These are phyloP conservation scores for Ceriops tagal DNA, from an alignment of 345 rosid species.

Conservation along the genomic window DNA sequence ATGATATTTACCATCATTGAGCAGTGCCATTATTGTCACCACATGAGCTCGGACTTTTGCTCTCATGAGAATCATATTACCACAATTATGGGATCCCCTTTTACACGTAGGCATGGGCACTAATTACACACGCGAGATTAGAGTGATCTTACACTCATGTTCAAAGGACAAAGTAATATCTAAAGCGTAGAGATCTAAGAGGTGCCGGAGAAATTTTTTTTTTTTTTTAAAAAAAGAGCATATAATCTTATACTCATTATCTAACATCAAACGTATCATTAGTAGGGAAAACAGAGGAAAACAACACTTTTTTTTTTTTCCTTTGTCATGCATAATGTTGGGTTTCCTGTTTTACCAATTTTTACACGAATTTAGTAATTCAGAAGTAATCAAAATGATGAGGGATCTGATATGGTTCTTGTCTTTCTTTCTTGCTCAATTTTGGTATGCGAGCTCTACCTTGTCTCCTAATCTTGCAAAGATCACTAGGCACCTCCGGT, in stretches of 20 bases:
- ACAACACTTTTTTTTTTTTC: conserved; percentile 3
- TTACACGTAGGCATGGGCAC: conserved; percentile 27
- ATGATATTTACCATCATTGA: conserved; percentile 38
- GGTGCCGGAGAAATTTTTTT: too few species aligned
- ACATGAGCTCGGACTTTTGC: conserved; percentile 40
- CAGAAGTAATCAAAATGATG: conserved; percentile 83
- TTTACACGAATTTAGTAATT: conserved; percentile 18
- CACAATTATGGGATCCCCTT: conserved; percentile 43
- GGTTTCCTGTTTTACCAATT: conserved; percentile 16
- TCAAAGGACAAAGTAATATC: background rate
- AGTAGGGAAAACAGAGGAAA: conserved; percentile 19
- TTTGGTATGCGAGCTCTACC: conserved; percentile 43
- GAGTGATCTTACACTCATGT: background rate
- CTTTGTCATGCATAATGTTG: conserved; percentile 14
- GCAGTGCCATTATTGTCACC: conserved; percentile 51
- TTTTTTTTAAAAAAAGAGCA: background rate
- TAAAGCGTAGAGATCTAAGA: too few species aligned
- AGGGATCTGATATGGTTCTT: conserved; percentile 72
- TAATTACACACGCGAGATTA: background rate
- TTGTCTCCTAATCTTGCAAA: conserved; percentile 26
- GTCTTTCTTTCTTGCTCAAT: conserved; percentile 66
- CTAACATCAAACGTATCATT: conserved; percentile 8
- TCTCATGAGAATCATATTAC: conserved; percentile 42
- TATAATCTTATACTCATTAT: conserved; percentile 4
- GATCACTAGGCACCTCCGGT: conserved; percentile 62